A percentile compares a stretch with the other conserved stretches of the same genome.
These are phyloP conservation scores for Delphinella strobiligena DNA, from an alignment of 2,329 filamentous ascomycete species.

Conservation along the genomic window DNA sequence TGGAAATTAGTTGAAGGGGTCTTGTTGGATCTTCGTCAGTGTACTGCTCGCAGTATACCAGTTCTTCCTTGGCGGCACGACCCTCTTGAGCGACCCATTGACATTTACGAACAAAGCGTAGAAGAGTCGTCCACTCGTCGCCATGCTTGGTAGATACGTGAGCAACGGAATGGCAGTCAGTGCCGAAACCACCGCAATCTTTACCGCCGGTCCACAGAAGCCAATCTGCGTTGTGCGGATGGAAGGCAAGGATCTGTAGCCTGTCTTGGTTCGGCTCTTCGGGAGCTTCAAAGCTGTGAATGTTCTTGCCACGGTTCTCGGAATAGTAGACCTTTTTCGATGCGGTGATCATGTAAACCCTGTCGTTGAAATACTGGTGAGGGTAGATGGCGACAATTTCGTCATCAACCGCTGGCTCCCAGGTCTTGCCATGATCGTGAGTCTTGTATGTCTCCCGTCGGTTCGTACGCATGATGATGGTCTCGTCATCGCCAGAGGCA, in stretches of 20 bases:
- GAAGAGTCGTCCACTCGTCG: constrained; percentile 59
- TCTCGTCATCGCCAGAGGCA: constrained; percentile 59
- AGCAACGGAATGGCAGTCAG: constrained; percentile 59
- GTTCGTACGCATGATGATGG: constrained; percentile 49
- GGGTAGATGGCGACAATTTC: constrained; percentile 60
- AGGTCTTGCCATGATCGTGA: constrained; percentile 78
- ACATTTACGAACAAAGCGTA: constrained; percentile 66
- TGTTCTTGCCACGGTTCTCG: constrained; percentile 61
- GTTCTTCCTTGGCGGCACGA: constrained; percentile 45
- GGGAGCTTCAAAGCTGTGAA: constrained; percentile 62
- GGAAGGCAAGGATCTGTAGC: constrained; percentile 58
- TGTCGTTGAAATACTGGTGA: constrained; percentile 71
- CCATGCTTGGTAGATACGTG: constrained; percentile 72
- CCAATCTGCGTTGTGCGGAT: constrained; percentile 77
- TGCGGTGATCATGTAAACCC: constrained; percentile 72
- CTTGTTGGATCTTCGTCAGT: constrained; percentile 49
- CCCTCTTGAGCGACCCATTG: constrained; percentile 66
- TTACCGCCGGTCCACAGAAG: constrained; percentile 73
- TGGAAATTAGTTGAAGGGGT: constrained; percentile 60
- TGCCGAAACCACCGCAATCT: constrained; percentile 47
- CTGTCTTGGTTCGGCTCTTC: constrained; percentile 41
- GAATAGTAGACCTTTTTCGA: constrained; percentile 65
- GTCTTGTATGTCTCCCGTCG: constrained; percentile 58
- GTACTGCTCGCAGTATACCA: constrained; percentile 54
- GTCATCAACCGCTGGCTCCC: constrained; percentile 55